These are phyloP conservation scores for Zygoascus hellenicus DNA, from an alignment of 1,139 yeast species.

Conservation along the genomic window DNA sequence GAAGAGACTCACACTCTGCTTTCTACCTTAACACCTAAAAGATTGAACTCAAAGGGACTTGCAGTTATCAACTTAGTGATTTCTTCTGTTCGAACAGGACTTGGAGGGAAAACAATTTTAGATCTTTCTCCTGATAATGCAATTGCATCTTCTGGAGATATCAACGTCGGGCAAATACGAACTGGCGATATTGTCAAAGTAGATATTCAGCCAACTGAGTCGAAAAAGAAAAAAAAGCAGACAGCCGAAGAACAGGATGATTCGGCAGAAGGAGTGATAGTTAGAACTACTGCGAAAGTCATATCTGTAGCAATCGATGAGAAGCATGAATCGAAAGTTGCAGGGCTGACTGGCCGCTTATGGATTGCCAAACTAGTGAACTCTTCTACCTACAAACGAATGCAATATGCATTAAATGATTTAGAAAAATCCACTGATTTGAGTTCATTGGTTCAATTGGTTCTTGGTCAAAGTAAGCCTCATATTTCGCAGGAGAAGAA, in stretches of 20 bases:
- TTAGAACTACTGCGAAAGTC: conserved; percentile 41
- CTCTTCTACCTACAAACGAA: conserved; percentile 51
- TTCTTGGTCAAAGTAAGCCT: conserved; percentile 27
- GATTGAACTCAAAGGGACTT: conserved; percentile 61
- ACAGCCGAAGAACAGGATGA: conserved; percentile 29
- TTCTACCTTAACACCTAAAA: conserved; percentile 49
- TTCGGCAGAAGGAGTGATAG: conserved; percentile 54
- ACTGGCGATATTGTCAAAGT: conserved; percentile 63
- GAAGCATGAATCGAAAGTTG: conserved; percentile 34
- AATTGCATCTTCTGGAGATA: conserved; percentile 35
- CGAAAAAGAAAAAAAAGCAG: conserved; percentile 21
- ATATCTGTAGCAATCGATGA: conserved; percentile 62
- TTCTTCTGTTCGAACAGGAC: conserved; percentile 61
- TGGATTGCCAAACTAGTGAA: conserved; percentile 39
- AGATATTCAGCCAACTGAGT: conserved; percentile 18
- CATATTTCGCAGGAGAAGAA: conserved; percentile 15
- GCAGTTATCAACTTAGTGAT: conserved; percentile 65
- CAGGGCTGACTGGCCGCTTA: conserved; percentile 25
- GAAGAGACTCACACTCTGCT: conserved; percentile 30
- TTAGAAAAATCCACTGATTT: conserved; percentile 43
- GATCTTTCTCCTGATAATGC: conserved; percentile 65
- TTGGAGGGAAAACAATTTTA: conserved; percentile 69
- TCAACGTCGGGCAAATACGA: conserved; percentile 54
- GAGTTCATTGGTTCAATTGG: conserved; percentile 23
- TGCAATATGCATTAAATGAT: conserved; percentile 73